Percentiles rank a stretch among this genome's conserved stretches.
These are phyloP conservation scores for Aschersonia sp. DNA, from an alignment of 2,329 filamentous ascomycete genomes.

Conservation along the genomic window DNA sequence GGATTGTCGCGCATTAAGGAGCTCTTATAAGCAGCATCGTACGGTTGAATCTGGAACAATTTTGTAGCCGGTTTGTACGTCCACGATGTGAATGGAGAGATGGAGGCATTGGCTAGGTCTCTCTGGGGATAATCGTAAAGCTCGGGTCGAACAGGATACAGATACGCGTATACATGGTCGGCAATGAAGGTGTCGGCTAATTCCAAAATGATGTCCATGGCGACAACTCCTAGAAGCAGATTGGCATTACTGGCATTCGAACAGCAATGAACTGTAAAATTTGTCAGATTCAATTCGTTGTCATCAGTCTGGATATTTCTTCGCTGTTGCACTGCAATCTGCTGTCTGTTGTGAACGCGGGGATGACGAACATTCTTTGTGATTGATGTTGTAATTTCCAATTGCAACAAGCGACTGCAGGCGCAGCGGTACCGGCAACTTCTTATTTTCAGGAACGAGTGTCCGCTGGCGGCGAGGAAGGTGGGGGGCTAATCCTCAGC, in stretches of 20 bases:
- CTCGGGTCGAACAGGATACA: slow-evolving; percentile 46
- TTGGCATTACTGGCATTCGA: neutral
- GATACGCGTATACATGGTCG: slow-evolving; percentile 62
- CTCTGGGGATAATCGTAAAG: slow-evolving; percentile 36
- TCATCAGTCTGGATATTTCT: neutral
- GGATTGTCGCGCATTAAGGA: slow-evolving; percentile 64
- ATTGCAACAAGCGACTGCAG: neutral
- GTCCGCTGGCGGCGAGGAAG: neutral
- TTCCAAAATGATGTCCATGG: slow-evolving; percentile 89
- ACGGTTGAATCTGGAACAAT: slow-evolving; percentile 56
- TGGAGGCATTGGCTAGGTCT: slow-evolving; percentile 38
- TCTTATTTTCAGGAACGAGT: neutral
- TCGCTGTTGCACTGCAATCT: too few species aligned
- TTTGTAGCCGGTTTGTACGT: slow-evolving; percentile 59
- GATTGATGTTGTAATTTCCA: neutral
- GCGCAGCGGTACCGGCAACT: neutral
- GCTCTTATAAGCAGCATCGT: slow-evolving; percentile 66
- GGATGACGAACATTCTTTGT: neutral
- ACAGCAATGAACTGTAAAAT: neutral
- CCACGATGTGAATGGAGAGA: slow-evolving; percentile 43
- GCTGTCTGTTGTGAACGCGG: too few species aligned
- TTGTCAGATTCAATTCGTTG: neutral
- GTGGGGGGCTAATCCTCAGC: neutral
- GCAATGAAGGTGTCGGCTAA: slow-evolving; percentile 67
- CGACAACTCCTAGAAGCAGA: slow-evolving; percentile 10